Evolutionary conservation across 1,284 basidiomycete genomes (phyloP).

Genomic region (Leccinum griseonigrum): DNA sequence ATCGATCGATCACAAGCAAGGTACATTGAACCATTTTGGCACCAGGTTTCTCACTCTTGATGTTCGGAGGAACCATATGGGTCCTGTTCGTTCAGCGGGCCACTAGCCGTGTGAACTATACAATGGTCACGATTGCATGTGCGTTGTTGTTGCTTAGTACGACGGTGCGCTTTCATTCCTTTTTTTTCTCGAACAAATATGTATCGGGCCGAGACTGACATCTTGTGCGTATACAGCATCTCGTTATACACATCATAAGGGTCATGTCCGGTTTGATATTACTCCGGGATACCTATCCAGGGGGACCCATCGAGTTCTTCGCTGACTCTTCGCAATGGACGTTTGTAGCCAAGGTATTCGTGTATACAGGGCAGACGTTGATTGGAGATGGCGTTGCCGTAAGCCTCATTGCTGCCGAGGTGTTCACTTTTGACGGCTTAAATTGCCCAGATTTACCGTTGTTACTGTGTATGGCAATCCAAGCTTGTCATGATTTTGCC

Average conservation of each 20-base stretch:
- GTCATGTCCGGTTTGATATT: background rate
- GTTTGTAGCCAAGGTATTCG: background rate
- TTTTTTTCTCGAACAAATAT: background rate
- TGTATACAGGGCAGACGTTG: background rate
- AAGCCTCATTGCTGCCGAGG: background rate
- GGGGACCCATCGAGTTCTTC: background rate
- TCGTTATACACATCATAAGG: background rate
- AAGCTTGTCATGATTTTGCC: background rate
- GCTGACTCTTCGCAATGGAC: background rate
- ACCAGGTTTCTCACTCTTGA: conserved; percentile 8
- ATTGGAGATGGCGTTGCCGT: conserved; percentile 1
- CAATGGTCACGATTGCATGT: conserved; percentile 3
- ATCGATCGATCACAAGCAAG: background rate
- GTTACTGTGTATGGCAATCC: background rate
- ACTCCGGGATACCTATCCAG: background rate
- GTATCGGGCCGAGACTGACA: background rate
- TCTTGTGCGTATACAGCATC: background rate
- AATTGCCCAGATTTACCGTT: background rate
- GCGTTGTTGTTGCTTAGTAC: conserved; percentile 6
- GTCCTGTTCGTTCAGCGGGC: background rate
- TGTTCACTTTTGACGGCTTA: background rate
- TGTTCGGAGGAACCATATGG: conserved; percentile 9
- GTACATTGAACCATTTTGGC: background rate
- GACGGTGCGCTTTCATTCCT: background rate
- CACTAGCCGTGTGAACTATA: background rate